Percentiles rank a stretch among this genome's conserved stretches.
These are phyloP conservation scores for Limnanthes douglasii DNA, from an alignment of 345 rosid genomes.

Conservation along the genomic window DNA sequence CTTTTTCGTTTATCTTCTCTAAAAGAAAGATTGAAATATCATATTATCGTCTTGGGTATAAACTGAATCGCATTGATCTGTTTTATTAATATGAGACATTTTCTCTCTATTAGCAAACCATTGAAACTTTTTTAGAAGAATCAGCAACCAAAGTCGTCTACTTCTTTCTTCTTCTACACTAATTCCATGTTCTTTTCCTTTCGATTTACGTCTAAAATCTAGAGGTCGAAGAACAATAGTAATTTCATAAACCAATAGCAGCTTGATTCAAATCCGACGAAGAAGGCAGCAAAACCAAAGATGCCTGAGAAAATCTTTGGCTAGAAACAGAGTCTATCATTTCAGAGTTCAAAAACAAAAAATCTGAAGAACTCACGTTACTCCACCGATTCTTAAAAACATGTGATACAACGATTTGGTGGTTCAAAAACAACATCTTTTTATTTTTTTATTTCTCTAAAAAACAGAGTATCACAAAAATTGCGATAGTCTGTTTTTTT, in stretches of 20 bases:
- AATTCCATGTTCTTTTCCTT: too few relatives aligned
- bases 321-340: constrained; percentile 42
- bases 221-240: constrained; percentile 46
- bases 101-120: constrained; percentile 64
- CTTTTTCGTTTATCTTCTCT: too few relatives aligned
- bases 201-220: too few relatives aligned
- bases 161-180: constrained; percentile 25
- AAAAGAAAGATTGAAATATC: too few relatives aligned
- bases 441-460: too few relatives aligned
- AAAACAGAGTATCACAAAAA: too few relatives aligned
- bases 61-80: too few relatives aligned
- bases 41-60: too few relatives aligned
- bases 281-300: too few relatives aligned
- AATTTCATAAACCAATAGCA: constrained; percentile 66
- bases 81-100: constrained; percentile 17
- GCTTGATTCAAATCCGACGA: constrained; percentile 18
- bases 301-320: constrained; percentile 43
- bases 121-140: constrained; percentile 53
- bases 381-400: constrained; percentile 79
- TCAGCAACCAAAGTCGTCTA: constrained; percentile 57
- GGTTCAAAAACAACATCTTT: constrained; percentile 41
- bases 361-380: constrained; percentile 65
- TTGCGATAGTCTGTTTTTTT: too few relatives aligned
- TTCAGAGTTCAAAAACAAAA: constrained; percentile 60
- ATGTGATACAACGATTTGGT: constrained; percentile 58